Base-by-base conservation (phyloP, 106 monocot species). In the Phalaenopsis aphrodite region DNA sequence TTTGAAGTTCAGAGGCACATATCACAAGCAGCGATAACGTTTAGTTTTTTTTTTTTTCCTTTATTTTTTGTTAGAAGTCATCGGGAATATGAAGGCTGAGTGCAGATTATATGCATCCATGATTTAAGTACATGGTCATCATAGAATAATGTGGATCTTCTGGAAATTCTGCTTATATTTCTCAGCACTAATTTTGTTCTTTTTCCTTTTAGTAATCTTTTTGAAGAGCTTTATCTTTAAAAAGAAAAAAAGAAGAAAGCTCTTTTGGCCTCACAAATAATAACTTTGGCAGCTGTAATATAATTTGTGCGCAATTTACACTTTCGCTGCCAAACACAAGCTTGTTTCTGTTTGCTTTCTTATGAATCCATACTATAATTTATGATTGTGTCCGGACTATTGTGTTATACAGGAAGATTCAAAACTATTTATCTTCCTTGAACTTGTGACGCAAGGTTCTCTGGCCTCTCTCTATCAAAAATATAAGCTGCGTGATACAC, bases 371-470 rank as follows among this genome's bases (percentile, higher is more conserved):
- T 82, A 71, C 24, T 6, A 47, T n/a, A 68, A 71, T 78, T 18
- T 83, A 73, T 45, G 48, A 43, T 24, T 19, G 2, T 46, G 19
- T 80, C 1, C 39, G 45, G 67, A 80, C 56, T 17, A 11, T 48
- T 18, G 23, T 79, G 46, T 75, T 55, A 78, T 86, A 79, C 88
- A 96, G 93, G 93, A 87, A 79, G 89, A 92, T 71, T 80, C 87
- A 45, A 93, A 96, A 79, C 83, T 96, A 16, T 91, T 84, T 75
- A 96, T 96, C 81, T 93, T 93, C 79, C 65, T 93, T 79, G 96
- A 96, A 79, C 93, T 96, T 83, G 90, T 93, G 30, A 93, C 93
- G 19, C 91, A 96, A 92, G 96, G 96, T 76, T 96, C 96, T 58
- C 88, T 93, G 77, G 88, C 90, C 38, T 88, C 88, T 78, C 78